Evolutionary conservation across 371 early-diverging fungal species (phyloP), one percentile per base, ranked within the genome.

Genomic region (Dinochytrium kinnereticum): DNA sequence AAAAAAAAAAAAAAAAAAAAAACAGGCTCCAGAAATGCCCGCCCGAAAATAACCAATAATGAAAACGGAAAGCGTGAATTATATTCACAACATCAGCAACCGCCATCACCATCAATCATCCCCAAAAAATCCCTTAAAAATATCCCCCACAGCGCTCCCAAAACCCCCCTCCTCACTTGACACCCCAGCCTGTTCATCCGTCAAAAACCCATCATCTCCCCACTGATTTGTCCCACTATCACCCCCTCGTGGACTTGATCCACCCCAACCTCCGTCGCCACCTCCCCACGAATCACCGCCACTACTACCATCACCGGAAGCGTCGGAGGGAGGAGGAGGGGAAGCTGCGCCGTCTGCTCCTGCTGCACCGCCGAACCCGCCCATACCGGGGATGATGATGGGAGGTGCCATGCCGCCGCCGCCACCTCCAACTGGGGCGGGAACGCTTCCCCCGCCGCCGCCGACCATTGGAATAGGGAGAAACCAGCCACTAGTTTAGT

Each of bases 391-490:
- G 15, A 68, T 68, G 37, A 72, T 51, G 28, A 74, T 50, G 2
- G 74, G 74, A 21, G 59, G 36, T 34, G 64, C 59, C 51, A 74
- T 64, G 30, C 69, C 69, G 10, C 61, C 71, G n/a, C 33, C 36
- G 33, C 69, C 69, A 26, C 57, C 70, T 15, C 10, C 51, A n/a
- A 30, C 37, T 3, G 49, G 31, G 33, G 71, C 36, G 34, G 37
- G 36, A 7, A 15, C 36, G 24, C 61, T 36, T 34, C 61, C 61
- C 10, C 61, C 61, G 34, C 61, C 61, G 2, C 28, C 77, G 28
- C 77, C 77, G 17, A 74, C 61, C 50, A 80, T 38, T 2, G 75
- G 76, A 37, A 80, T 39, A 0, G 81, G 81, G 71, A 78, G 51
- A 64, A 78, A 68, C 10, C 78, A 77, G 15, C 74, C 76, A 2